Evolutionary conservation across 1,284 basidiomycete species (phyloP), one percentile per base, ranked within the genome.

Genomic region (Trichosporon coremiiforme): DNA sequence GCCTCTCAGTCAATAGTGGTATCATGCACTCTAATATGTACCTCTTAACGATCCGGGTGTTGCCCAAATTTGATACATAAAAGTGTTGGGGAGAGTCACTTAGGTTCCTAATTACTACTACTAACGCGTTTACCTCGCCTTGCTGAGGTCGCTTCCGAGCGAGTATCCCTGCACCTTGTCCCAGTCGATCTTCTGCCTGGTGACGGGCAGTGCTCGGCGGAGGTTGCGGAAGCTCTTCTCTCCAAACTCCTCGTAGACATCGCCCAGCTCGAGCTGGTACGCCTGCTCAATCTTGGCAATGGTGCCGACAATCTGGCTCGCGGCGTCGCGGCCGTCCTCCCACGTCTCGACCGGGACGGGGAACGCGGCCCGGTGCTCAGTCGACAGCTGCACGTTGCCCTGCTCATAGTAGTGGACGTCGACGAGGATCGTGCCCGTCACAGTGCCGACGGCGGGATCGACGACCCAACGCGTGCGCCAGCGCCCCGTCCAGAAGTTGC

Each of bases 401-500:
- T 96, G 94, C 82, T 98, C 95, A 79, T 94, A 98, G 80, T 98
- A 98, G 82, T 98, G 95, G 29, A 96, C 90, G 77, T 94, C 92
- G 63, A 94, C 87, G 22, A 90, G 84, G 33, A 95, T 88, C 74
- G 85, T 89, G 0, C 94, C 85, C 5, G 72, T 69, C 12, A 86
- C 76, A 8, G 67, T 75, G 13, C 76, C 75, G 36, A 76, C 76
- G 5, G 76, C 76, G 12, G 82, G 72, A 72, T 87, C 84, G n/a
- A 86, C 79, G 10, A 78, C 71, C 79, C 86, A 87, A n/a, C 76
- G 72, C 3, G 85, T 84, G 60, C 94, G 88, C 95, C 95, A 97
- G 79, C 94, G 87, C 29, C 95, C 95, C 36, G 94, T 91, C 93
- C 93, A 97, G 84, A 88, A 97, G 82, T 96, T 97, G 53, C 87